Evolutionary conservation across 108 stramenopile species (phyloP), one percentile per base, ranked within the genome.

Genomic region (Nannochloropsis salina): DNA sequence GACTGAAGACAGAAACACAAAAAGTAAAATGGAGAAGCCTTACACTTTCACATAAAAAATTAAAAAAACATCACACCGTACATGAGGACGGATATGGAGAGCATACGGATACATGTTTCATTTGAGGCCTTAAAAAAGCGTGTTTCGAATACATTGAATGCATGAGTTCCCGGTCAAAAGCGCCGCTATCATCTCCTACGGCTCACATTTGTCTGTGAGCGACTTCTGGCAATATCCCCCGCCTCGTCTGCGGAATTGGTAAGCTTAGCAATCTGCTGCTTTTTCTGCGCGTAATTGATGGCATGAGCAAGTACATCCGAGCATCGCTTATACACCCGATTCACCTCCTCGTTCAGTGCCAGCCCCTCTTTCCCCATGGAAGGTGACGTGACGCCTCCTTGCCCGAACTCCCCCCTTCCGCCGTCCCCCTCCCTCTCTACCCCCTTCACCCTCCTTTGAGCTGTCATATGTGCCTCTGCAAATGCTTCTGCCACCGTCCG

Each of bases 401-500:
- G n/a, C 8, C 20, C n/a, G 20, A n/a, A 15, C 61, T 74, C 61
- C 61, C 61, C 61, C 61, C n/a, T 74, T n/a, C 61, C 61, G 15
- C 61, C 61, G 20, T 74, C 61, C 8, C 8, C 5, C n/a, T 74
- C 61, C n/a, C 61, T 8, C 61, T n/a, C n/a, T n/a, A 3, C 61
- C 15, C 61, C 20, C 61, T n/a, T 74, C 61, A 3, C 61, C 15
- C 61, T 15, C n/a, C 61, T n/a, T 74, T 74, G 61, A 4, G 61
- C 61, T n/a, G 61, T n/a, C 61, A 74, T 74, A n/a, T 74, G 61
- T n/a, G 61, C 61, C 61, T 74, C 61, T n/a, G 20, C 15, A n/a
- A 74, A 74, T n/a, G 61, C 61, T n/a, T 74, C 61, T n/a, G 61
- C 61, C 61, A 74, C 61, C 61, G 61, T 74, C 61, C 61, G 15